Conservation (phyloP, 1,139 yeast genomes). For the Pichia kudriavzevii region DNA sequence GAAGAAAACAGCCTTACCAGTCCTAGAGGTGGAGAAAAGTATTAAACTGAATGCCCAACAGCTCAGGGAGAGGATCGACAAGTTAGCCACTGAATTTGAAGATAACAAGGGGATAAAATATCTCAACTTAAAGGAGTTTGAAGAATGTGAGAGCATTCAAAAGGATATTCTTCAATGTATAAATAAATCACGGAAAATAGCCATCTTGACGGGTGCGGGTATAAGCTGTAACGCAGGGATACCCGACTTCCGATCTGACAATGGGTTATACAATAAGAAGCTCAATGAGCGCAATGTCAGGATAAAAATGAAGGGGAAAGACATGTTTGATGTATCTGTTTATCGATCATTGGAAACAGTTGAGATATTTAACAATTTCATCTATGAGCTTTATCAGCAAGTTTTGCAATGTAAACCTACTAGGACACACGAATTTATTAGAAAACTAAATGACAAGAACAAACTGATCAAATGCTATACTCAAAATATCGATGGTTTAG, state of each 20-base stretch:
- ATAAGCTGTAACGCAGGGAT: slow-evolving; percentile 95
- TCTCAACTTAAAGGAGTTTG: slow-evolving; percentile 8
- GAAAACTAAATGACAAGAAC: slow-evolving; percentile 52
- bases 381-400: slow-evolving; percentile 57
- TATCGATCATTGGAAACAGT: slow-evolving; percentile 63
- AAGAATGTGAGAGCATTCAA: slow-evolving; percentile 1
- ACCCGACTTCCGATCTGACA: slow-evolving; percentile 83
- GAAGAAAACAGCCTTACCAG: background rate
- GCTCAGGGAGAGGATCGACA: slow-evolving; percentile 3
- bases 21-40: background rate
- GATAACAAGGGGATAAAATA: slow-evolving; percentile 7
- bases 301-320: slow-evolving; percentile 64
- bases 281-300: slow-evolving; percentile 50
- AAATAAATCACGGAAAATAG: slow-evolving; percentile 36
- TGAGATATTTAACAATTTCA: slow-evolving; percentile 68
- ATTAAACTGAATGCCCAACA: slow-evolving; percentile 2
- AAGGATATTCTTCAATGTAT: slow-evolving; percentile 13
- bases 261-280: slow-evolving; percentile 69
- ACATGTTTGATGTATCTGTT: slow-evolving; percentile 77
- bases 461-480: slow-evolving; percentile 79
- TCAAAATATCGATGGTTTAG: slow-evolving; percentile 73
- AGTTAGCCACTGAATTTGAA: background rate
- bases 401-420: slow-evolving; percentile 70
- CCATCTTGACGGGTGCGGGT: slow-evolving; percentile 86
- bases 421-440: slow-evolving; percentile 72